Evolutionary conservation across 495 filamentous ascomycete genomes (phyloP), one percentile per base, ranked within the genome.

Genomic region (Aspergillus sclerotioniger): DNA sequence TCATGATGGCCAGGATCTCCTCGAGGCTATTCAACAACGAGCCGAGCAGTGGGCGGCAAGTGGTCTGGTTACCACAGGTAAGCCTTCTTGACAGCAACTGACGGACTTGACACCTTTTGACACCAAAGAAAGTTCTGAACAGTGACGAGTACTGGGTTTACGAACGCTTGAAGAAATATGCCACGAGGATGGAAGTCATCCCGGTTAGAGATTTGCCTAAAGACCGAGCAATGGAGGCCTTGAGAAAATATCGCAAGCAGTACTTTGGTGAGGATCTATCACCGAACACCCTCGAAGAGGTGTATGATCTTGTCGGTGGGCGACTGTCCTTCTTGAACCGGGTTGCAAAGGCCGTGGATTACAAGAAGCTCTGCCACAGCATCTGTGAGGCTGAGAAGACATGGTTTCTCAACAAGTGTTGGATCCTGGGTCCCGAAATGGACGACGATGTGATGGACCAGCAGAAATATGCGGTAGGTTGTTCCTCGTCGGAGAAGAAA

Each of bases 381-480:
- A 97, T 98, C 60, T 88, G 86, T 59, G 72, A 86, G 33, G 84
- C 80, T 20, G 94, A 98, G 70, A 94, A 91, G 72, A 90, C 85
- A 1, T 98, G 94, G 94, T 89, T 98, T 66, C 69, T 97, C 45
- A 97, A 96, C 73, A 86, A 95, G 61, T 96, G 92, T 71, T 91
- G 92, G 84, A 95, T 98, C 58, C 83, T 98, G 9, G 94, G 94
- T 15, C 76, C 70, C 43, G 90, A 90, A 60, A 97, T 97, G 92
- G 94, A 98, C 63, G 94, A 98, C 75, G 94, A 98, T 72, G 94
- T 97, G 39, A 98, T 98, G 94, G 91, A 98, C 66, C 88, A 97
- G 73, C 94, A 98, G 62, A 98, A 98, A 68, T 94, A 88, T 74
- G 88, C 93, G 31, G 87, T 91, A 72, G 71, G 86, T 78, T 33